A percentile compares a stretch with the other conserved stretches of the same genome.
These are phyloP conservation scores for Solanum hybrid DNA, from an alignment of 305 asterid species.

Conservation along the genomic window DNA sequence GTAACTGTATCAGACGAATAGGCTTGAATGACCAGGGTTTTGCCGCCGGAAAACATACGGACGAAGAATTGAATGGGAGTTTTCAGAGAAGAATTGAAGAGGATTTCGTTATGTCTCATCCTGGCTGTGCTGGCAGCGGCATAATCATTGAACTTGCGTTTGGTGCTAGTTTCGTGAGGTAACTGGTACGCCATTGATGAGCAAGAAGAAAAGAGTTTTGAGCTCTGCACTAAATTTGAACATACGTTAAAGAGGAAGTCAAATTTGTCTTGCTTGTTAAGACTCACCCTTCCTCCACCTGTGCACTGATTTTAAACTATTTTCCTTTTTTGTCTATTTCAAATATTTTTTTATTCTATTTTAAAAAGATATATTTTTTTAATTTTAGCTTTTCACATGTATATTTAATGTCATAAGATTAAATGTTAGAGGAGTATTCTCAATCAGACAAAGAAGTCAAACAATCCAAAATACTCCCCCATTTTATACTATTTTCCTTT, in stretches of 20 bases:
- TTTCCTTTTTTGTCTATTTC: not conserved
- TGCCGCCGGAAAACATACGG: conserved; percentile 44
- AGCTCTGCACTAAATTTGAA: not conserved
- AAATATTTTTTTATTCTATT: too few species aligned
- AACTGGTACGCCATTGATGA: not conserved
- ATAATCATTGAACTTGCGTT: not conserved
- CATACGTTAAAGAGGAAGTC: not conserved
- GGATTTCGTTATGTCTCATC: not conserved
- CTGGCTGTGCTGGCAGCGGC: not conserved
- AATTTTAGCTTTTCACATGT: too few species aligned
- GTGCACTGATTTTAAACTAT: not conserved
- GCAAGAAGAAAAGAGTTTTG: not conserved
- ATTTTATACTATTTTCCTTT: too few species aligned
- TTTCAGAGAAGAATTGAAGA: not conserved
- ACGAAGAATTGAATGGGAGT: conserved; percentile 62
- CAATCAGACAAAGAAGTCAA: not conserved
- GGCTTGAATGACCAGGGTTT: conserved; percentile 50
- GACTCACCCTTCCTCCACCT: not conserved
- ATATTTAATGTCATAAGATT: too few species aligned
- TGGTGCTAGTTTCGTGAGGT: not conserved
- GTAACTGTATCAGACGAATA: conserved; percentile 37
- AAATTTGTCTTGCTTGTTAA: not conserved
- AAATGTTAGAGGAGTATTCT: not conserved
- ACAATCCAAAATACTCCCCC: not conserved
- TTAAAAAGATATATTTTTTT: too few species aligned